A percentile compares a stretch with the other conserved stretches of the same genome.
These are phyloP conservation scores for Linderniella brevidens DNA, from an alignment of 257 asterid genomes.

Conservation along the genomic window DNA sequence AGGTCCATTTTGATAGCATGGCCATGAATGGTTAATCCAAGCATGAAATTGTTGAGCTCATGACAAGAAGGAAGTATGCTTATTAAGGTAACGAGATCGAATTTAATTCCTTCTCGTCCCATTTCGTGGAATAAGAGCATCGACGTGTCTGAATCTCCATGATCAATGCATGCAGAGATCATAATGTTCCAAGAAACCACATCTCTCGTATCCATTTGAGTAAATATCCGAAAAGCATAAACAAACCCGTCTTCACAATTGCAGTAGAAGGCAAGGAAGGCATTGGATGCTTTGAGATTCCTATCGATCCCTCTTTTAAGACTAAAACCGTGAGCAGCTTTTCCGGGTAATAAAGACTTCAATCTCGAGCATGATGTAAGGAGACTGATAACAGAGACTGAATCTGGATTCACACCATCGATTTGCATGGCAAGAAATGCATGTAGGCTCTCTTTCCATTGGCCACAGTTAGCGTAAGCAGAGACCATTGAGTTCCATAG, in stretches of 20 bases:
- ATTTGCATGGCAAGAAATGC: constrained; percentile 33
- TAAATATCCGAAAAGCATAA: constrained; percentile 27
- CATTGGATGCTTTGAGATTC: constrained; percentile 25
- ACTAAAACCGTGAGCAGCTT: constrained; percentile 39
- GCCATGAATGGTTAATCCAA: constrained; percentile 36
- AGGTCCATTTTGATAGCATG: constrained; percentile 23
- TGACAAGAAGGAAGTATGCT: constrained; percentile 35
- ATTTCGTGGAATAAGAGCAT: constrained; percentile 25
- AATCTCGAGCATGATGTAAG: constrained; percentile 38
- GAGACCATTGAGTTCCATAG: constrained; percentile 58
- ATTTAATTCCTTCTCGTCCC: constrained; percentile 22
- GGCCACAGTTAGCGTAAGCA: constrained; percentile 26
- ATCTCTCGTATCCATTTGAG: constrained; percentile 18
- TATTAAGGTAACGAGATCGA: constrained; percentile 35
- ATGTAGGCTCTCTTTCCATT: constrained; percentile 20
- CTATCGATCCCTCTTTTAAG: constrained; percentile 21
- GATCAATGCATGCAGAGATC: constrained; percentile 33
- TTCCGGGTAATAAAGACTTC: constrained; percentile 28
- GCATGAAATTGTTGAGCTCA: constrained; percentile 10
- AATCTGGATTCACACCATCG: constrained; percentile 38
- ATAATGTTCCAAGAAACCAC: constrained; percentile 43
- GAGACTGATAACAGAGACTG: constrained; percentile 28
- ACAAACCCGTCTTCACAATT: constrained; percentile 13
- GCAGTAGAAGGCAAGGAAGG: constrained; percentile 32
- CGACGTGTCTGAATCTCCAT: constrained; percentile 23